phyloP scores from a whole-genome alignment of 805 yeast genomes.

The Candida germanica region DNA sequence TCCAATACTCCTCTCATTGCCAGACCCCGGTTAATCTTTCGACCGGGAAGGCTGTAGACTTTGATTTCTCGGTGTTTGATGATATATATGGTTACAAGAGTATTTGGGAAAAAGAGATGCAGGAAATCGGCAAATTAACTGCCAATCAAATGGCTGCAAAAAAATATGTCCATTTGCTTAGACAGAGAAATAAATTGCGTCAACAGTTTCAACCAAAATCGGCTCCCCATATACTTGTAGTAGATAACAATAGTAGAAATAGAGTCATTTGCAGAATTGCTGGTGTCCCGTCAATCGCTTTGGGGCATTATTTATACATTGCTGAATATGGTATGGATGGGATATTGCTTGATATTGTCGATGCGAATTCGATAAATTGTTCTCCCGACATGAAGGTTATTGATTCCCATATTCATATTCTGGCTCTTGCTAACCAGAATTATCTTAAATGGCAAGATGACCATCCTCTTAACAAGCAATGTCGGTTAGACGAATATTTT shows the following conservation, averaged over 20 bases:
- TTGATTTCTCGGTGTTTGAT: conserved; percentile 1
- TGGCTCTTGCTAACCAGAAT: conserved; percentile 18
- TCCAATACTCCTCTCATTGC: conserved; percentile 1
- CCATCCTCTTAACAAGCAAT: conserved; percentile 20
- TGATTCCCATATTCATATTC: conserved; percentile 40
- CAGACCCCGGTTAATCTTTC: not conserved
- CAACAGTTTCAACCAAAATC: conserved; percentile 6
- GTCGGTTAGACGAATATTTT: conserved; percentile 25
- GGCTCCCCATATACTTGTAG: conserved; percentile 7
- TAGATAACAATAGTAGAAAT: not conserved
- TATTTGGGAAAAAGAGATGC: not conserved
- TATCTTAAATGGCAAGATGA: conserved; percentile 30
- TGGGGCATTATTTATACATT: not conserved
- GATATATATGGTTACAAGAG: not conserved
- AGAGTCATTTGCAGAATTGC: conserved; percentile 1
- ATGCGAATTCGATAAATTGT: not conserved
- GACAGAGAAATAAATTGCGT: not conserved
- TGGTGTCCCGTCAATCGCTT: conserved; percentile 3
- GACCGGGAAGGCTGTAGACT: not conserved
- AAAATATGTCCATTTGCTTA: conserved; percentile 1
- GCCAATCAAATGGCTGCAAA: not conserved
- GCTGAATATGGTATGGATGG: conserved; percentile 9
- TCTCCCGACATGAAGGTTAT: conserved; percentile 14
- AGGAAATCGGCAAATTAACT: not conserved
- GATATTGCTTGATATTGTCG: conserved; percentile 5